phyloP scores from a whole-genome alignment of 1,139 yeast genomes.

The Taphrina pruni region DNA sequence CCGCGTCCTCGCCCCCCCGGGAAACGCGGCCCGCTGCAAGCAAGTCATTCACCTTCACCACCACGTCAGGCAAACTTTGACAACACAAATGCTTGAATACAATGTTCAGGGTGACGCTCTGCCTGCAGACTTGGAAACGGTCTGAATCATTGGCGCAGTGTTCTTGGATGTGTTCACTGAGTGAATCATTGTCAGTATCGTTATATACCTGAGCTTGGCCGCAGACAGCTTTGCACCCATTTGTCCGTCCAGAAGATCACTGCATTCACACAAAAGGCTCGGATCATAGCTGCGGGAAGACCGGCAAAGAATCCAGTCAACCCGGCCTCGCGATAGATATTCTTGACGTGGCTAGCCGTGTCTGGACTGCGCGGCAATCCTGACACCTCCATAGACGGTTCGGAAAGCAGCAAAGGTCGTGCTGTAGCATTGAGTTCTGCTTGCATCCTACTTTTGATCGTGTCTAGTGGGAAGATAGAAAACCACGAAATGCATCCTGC shows the following conservation, averaged over 20 bases:
- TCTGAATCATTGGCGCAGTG: no score
- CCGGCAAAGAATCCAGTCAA: constrained; percentile 45
- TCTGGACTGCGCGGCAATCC: background rate
- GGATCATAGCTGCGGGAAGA: constrained; percentile 45
- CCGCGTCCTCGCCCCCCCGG: no score
- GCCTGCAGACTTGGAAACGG: no score
- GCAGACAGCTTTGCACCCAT: constrained; percentile 6
- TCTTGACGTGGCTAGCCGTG: constrained; percentile 21
- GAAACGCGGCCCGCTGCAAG: no score
- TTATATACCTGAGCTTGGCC: background rate
- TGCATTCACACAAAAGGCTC: constrained; percentile 48
- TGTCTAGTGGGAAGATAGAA: constrained; percentile 47
- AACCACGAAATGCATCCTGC: constrained; percentile 48
- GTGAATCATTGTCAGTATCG: no score
- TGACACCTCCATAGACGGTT: background rate
- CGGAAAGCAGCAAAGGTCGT: constrained; percentile 1
- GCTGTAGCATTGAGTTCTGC: constrained; percentile 24
- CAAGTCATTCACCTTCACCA: no score
- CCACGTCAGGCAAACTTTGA: no score
- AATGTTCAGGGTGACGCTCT: no score
- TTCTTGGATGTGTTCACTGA: no score
- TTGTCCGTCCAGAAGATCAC: constrained; percentile 46
- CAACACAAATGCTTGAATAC: no score
- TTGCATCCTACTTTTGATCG: constrained; percentile 47
- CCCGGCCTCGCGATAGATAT: constrained; percentile 44